A percentile compares a stretch with the other conserved stretches of the same genome.
phyloP scores from a whole-genome alignment of 805 yeast species.

The Cyberlindnera petersonii region DNA sequence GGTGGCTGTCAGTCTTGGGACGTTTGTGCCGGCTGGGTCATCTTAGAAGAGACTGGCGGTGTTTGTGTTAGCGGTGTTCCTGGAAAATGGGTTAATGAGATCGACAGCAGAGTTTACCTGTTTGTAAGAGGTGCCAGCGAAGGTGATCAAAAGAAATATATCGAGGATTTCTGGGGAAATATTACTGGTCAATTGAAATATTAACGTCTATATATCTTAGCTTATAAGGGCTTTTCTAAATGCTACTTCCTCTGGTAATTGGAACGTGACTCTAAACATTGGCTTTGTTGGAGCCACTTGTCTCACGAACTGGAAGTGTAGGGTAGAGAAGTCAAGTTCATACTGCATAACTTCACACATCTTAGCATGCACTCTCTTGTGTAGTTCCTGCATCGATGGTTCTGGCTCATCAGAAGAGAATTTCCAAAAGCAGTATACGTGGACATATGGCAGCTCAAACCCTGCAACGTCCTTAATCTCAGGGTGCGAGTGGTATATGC shows the following conservation, averaged over 20 bases:
- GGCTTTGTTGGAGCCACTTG: constrained; percentile 96
- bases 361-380: constrained; percentile 58
- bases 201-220: no score
- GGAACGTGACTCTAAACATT: constrained; percentile 86
- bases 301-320: constrained; percentile 79
- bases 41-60: constrained; percentile 58
- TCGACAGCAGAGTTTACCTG: constrained; percentile 50
- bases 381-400: constrained; percentile 65
- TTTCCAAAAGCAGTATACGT: constrained; percentile 92
- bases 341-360: constrained; percentile 41
- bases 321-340: constrained; percentile 41
- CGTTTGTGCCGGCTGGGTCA: constrained; percentile 66
- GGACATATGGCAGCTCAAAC: constrained; percentile 66
- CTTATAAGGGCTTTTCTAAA: no score
- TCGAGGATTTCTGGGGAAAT: constrained; percentile 48
- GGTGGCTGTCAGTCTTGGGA: constrained; percentile 72
- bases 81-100: constrained; percentile 43
- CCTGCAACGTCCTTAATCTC: constrained; percentile 39
- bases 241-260: constrained; percentile 65
- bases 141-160: constrained; percentile 41
- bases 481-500: constrained; percentile 51
- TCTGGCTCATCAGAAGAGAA: constrained; percentile 69
- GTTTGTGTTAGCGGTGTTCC: constrained; percentile 50
- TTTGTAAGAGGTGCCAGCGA: constrained; percentile 50
- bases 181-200: constrained; percentile 44